Conservation (phyloP, 805 yeast species). For the Pichia manshurica region DNA sequence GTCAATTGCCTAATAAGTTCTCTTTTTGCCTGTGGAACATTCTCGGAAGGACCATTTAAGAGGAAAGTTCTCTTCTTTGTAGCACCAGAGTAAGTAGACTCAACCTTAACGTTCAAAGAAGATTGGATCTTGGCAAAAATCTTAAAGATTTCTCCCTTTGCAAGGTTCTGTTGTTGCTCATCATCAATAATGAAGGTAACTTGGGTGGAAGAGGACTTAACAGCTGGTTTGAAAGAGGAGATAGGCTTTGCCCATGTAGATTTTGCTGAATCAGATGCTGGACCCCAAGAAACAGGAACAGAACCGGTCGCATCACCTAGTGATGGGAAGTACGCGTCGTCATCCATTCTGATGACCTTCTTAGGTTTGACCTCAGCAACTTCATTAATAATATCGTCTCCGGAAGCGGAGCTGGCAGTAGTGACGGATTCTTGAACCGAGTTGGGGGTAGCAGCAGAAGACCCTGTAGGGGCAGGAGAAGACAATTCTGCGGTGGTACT, state of each 20-base stretch:
- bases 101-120: slow-evolving; percentile 60
- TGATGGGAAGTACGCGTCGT: slow-evolving; percentile 58
- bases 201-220: slow-evolving; percentile 58
- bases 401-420: slow-evolving; percentile 7
- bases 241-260: slow-evolving; percentile 22
- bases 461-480: slow-evolving; percentile 6
- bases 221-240: slow-evolving; percentile 33
- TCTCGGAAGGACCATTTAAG: slow-evolving; percentile 65
- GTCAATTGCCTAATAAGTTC: slow-evolving; percentile 72
- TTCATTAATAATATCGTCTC: not conserved
- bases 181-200: slow-evolving; percentile 73
- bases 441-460: slow-evolving; percentile 11
- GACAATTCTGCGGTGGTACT: slow-evolving; percentile 15
- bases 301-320: slow-evolving; percentile 44
- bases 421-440: slow-evolving; percentile 1
- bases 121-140: slow-evolving; percentile 59
- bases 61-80: slow-evolving; percentile 78
- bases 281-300: slow-evolving; percentile 39
- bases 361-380: slow-evolving; percentile 1
- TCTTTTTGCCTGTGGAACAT: slow-evolving; percentile 65
- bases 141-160: slow-evolving; percentile 62
- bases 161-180: slow-evolving; percentile 58
- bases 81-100: slow-evolving; percentile 72
- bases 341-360: slow-evolving; percentile 33
- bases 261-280: slow-evolving; percentile 20